Conservation (phyloP, 148 eudicot species). For the Camellia granthamiana region DNA sequence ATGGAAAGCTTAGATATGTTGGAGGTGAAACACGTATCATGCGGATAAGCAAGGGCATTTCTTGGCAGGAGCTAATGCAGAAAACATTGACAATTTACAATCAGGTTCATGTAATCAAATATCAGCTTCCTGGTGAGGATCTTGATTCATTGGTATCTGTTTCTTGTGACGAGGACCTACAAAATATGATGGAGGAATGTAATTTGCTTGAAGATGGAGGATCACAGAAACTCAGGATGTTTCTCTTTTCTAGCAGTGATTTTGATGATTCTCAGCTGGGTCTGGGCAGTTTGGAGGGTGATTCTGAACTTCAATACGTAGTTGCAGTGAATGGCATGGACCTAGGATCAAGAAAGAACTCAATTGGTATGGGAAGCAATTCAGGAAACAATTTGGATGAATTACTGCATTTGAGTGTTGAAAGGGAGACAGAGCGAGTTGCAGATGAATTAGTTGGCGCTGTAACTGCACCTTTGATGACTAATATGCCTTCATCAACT, state of each 20-base stretch:
- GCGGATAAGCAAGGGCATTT: conserved; percentile 17
- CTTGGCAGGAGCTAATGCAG: conserved; percentile 22
- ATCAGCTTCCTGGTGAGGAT: conserved; percentile 39
- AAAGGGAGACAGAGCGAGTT: conserved; percentile 20
- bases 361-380: conserved; percentile 37
- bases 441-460: conserved; percentile 14
- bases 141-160: conserved; percentile 23
- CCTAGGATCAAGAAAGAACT: conserved; percentile 18
- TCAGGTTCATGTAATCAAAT: conserved; percentile 10
- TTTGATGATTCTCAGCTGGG: conserved; percentile 19
- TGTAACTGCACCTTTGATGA: conserved; percentile 27
- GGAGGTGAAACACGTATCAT: conserved; percentile 24
- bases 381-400: conserved; percentile 37
- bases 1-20: conserved; percentile 24
- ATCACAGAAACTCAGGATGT: conserved; percentile 25
- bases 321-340: conserved; percentile 25
- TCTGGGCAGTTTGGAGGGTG: conserved; percentile 14
- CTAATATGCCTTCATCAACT: conserved; percentile 22
- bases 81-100: conserved; percentile 12
- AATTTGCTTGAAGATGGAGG: conserved; percentile 15
- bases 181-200: conserved; percentile 25
- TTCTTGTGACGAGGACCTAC: conserved; percentile 21
- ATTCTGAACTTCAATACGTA: conserved; percentile 22
- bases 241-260: conserved; percentile 20
- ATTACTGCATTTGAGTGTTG: conserved; percentile 29